Evolutionary conservation across 2,329 filamentous ascomycete species (phyloP).

Genomic region (Ilyonectria robusta): DNA sequence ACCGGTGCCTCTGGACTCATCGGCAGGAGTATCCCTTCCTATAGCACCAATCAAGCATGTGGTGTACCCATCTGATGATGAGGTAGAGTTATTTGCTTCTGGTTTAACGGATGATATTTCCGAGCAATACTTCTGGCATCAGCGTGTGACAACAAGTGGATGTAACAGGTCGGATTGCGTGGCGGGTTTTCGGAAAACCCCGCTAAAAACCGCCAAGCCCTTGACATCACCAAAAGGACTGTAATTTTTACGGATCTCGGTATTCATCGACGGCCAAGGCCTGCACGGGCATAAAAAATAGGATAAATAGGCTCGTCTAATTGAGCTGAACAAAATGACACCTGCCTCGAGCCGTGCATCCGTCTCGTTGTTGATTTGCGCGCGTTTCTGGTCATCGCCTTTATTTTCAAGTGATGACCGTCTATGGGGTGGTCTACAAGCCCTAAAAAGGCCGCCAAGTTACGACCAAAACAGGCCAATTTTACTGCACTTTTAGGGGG

Average conservation of each 20-base stretch:
- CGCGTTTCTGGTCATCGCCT: neutral
- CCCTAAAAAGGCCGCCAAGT: neutral
- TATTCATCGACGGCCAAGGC: neutral
- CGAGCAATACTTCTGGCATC: too few relatives aligned
- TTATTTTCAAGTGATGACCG: neutral
- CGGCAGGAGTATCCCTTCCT: too few relatives aligned
- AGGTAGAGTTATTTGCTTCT: too few relatives aligned
- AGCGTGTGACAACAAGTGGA: too few relatives aligned
- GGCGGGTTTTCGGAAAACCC: too few relatives aligned
- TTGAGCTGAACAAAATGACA: neutral
- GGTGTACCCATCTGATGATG: too few relatives aligned
- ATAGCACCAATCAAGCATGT: too few relatives aligned
- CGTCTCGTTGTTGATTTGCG: neutral
- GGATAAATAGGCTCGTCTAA: neutral
- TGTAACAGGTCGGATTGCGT: too few relatives aligned
- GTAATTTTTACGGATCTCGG: neutral
- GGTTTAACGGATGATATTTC: too few relatives aligned
- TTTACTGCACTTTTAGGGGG: neutral
- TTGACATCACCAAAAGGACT: neutral
- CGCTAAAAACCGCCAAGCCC: neutral
- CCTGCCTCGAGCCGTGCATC: neutral
- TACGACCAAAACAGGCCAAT: neutral
- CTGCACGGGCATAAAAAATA: neutral
- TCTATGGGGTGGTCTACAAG: neutral
- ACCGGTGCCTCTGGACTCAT: too few relatives aligned